These are phyloP conservation scores for Trifolium repens DNA, from an alignment of 306 rosid species.

Conservation along the genomic window DNA sequence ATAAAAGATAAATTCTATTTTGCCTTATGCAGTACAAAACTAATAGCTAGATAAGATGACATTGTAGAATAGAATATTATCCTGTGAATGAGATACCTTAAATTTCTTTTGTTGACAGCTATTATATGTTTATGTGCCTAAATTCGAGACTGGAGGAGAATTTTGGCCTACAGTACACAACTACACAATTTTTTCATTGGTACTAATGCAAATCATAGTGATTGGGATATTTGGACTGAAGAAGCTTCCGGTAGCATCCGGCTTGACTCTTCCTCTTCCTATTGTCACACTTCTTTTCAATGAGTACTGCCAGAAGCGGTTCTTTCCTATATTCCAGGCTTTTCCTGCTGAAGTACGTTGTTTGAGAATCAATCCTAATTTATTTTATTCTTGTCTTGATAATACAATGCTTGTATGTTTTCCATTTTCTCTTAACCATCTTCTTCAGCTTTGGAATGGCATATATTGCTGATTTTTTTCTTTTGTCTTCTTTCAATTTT, in stretches of 20 bases:
- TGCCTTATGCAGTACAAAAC: too few species aligned
- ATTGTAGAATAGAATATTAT: too few species aligned
- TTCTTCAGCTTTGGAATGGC: conserved; percentile 5
- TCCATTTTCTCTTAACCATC: conserved; percentile 1
- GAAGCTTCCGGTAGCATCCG: conserved; percentile 68
- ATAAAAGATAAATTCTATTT: too few species aligned
- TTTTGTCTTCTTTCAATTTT: conserved; percentile 11
- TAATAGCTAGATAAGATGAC: too few species aligned
- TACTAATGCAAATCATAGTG: conserved; percentile 81
- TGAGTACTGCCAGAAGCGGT: conserved; percentile 73
- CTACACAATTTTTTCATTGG: conserved; percentile 69
- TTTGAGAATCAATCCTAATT: conserved; percentile 19
- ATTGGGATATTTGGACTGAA: conserved; percentile 83
- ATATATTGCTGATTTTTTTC: conserved; percentile 9
- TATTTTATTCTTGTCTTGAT: conserved; percentile 29
- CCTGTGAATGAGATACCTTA: background rate
- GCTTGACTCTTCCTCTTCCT: conserved; percentile 69
- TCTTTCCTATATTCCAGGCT: conserved; percentile 65
- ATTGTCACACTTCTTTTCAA: conserved; percentile 80
- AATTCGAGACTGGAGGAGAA: conserved; percentile 72
- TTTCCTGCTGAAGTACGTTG: conserved; percentile 69
- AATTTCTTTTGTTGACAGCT: conserved; percentile 54
- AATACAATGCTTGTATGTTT: background rate
- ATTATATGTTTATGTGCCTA: conserved; percentile 67
- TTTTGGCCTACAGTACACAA: conserved; percentile 77